Evolutionary conservation across 2,329 filamentous ascomycete species (phyloP), one percentile per base, ranked within the genome.

Genomic region (Scedosporium boydii): DNA sequence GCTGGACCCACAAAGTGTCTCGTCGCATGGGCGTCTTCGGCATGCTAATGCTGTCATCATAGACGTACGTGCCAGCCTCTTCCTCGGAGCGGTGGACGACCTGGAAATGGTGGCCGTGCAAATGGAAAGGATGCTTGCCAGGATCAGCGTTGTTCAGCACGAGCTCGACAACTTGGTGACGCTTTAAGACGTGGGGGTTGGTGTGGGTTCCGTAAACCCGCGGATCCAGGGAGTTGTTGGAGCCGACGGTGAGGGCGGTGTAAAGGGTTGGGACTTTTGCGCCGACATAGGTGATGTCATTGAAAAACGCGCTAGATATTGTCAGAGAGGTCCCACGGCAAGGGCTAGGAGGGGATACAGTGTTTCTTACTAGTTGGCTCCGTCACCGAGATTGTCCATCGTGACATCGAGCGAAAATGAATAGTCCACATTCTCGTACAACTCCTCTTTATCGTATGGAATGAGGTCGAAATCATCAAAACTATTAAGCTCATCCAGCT

Each of bases 201-300:
- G 87, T 86, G 71, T 83, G 84, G 18, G 79, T 76, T 34, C 89
- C 88, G 69, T 92, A 92, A 4, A 91, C 75, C 1, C 71, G 66
- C 0, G 85, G 77, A 64, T 90, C 79, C 1, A 77, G 78, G 14
- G 85, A 82, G 18, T 80, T 75, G 59, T 89, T 75, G 59, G 89
- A 75, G 16, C 84, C 85, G 1, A 85, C 75, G 0, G 84, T 85
- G 3, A 96, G 78, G 1, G 82, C 90, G 0, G 88, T 91, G 78
- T 92, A 96, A 0, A 96, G 79, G 0, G 88, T 86, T 0, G 91
- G 92, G 0, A 96, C 91, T 71, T 90, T 90, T 58, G 89, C 90
- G 0, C 75, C 62, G 3, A 83, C 82, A 72, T 93, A 96, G 34
- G 89, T 91, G 65, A 91, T 84, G 72, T 90, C 87, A 77, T 93